These are phyloP conservation scores for Fusarium sp. DNA, from an alignment of 2,329 filamentous ascomycete species.

Conservation along the genomic window DNA sequence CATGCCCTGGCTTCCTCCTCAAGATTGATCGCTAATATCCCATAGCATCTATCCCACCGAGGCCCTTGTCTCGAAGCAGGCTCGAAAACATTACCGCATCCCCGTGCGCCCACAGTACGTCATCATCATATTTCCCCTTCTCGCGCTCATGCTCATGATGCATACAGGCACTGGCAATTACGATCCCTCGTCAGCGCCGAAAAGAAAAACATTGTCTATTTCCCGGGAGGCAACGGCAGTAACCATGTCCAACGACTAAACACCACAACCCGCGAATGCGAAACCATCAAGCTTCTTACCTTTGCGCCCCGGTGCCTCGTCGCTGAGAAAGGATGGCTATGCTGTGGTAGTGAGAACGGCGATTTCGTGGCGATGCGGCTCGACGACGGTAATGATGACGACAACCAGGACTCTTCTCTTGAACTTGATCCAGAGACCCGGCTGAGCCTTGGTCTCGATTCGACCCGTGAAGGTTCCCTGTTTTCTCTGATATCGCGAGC, in stretches of 20 bases:
- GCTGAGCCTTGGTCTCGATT: conserved; percentile 48
- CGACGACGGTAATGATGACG: conserved; percentile 51
- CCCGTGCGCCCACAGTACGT: conserved; percentile 74
- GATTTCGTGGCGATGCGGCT: conserved; percentile 86
- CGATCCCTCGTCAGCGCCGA: conserved; percentile 90
- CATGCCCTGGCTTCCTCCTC: conserved; percentile 10
- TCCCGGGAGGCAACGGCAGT: conserved; percentile 80
- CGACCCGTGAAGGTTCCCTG: conserved; percentile 50
- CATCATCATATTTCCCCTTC: conserved; percentile 43
- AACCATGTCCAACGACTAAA: conserved; percentile 75
- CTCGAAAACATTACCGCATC: conserved; percentile 76
- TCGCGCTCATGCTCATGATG: conserved; percentile 26
- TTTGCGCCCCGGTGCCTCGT: conserved; percentile 88
- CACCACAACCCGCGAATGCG: conserved; percentile 76
- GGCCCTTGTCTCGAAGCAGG: conserved; percentile 69
- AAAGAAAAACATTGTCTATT: conserved; percentile 83
- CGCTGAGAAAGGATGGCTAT: conserved; percentile 89
- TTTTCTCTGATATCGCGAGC: conserved; percentile 55
- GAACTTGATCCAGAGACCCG: conserved; percentile 52
- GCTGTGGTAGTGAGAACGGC: conserved; percentile 88
- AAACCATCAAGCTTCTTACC: conserved; percentile 76
- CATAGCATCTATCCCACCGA: conserved; percentile 74
- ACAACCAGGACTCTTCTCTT: conserved; percentile 41
- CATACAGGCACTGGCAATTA: conserved; percentile 82
- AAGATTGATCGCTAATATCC: conserved; percentile 19